These are phyloP conservation scores for Citrus maxima DNA, from an alignment of 345 rosid species.

Conservation along the genomic window DNA sequence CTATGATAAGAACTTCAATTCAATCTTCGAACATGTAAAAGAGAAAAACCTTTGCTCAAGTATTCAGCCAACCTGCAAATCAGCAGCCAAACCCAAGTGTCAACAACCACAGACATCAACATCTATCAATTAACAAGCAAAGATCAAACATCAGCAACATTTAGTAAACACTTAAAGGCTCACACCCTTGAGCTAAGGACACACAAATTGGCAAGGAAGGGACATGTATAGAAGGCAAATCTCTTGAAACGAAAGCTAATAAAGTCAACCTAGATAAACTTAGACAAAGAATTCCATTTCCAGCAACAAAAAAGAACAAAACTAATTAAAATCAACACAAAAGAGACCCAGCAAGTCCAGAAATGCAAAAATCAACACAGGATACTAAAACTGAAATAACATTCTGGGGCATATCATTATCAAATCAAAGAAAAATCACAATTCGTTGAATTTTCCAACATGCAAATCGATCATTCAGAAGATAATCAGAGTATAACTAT, in stretches of 20 bases:
- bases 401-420: neutral
- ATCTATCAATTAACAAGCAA: neutral
- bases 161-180: neutral
- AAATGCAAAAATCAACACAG: neutral
- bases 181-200: neutral
- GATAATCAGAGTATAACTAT: neutral
- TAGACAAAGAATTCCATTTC: neutral
- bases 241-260: neutral
- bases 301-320: neutral
- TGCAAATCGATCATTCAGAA: neutral
- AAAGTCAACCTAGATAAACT: neutral
- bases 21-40: conserved; percentile 12
- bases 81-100: neutral
- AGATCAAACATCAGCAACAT: neutral
- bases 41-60: neutral
- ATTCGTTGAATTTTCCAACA: neutral
- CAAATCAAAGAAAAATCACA: neutral
- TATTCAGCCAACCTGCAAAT: neutral
- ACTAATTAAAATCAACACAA: neutral
- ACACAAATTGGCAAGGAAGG: neutral
- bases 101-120: conserved; percentile 3
- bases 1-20: conserved; percentile 9
- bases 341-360: neutral
- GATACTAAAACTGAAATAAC: neutral
- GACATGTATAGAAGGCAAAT: neutral